A percentile compares a stretch with the other conserved stretches of the same genome.
Conservation (phyloP, 129 eudicot genomes). For the Kitagawia praeruptora region DNA sequence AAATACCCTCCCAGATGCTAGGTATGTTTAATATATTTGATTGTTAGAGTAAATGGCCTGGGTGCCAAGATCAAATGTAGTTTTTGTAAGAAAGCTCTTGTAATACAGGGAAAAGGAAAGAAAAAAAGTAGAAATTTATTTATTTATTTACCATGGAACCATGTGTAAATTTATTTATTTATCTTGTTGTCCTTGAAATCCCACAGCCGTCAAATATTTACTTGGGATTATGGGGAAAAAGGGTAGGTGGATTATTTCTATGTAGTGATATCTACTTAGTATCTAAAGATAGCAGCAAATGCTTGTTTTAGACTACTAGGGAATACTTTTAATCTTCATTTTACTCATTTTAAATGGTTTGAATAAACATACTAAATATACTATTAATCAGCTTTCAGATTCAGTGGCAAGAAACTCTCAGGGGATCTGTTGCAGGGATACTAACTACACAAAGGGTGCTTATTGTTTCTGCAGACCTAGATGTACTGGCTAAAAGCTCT, state of each 20-base stretch:
- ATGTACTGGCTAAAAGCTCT: constrained; percentile 58
- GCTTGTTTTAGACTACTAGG: neutral
- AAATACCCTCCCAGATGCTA: neutral
- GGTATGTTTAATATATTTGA: neutral
- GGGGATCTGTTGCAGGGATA: constrained; percentile 96
- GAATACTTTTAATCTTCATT: neutral
- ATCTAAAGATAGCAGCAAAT: too few relatives aligned
- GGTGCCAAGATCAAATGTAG: neutral
- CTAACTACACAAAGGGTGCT: constrained; percentile 82
- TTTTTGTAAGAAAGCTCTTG: neutral
- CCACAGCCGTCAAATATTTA: too few relatives aligned
- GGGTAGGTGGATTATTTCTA: too few relatives aligned
- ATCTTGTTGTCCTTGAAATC: too few relatives aligned
- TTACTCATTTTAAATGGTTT: neutral
- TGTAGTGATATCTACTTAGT: too few relatives aligned
- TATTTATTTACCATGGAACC: too few relatives aligned
- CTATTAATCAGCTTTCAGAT: constrained; percentile 44
- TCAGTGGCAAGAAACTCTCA: constrained; percentile 98
- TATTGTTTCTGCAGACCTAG: constrained; percentile 83
- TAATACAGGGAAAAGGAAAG: neutral
- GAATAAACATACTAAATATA: neutral
- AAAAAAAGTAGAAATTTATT: neutral
- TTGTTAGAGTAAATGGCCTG: neutral
- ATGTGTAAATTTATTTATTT: too few relatives aligned
- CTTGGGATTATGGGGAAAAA: too few relatives aligned